These are phyloP conservation scores for Pelargonium cotyledonis DNA, from an alignment of 441 rosid species.

Conservation along the genomic window DNA sequence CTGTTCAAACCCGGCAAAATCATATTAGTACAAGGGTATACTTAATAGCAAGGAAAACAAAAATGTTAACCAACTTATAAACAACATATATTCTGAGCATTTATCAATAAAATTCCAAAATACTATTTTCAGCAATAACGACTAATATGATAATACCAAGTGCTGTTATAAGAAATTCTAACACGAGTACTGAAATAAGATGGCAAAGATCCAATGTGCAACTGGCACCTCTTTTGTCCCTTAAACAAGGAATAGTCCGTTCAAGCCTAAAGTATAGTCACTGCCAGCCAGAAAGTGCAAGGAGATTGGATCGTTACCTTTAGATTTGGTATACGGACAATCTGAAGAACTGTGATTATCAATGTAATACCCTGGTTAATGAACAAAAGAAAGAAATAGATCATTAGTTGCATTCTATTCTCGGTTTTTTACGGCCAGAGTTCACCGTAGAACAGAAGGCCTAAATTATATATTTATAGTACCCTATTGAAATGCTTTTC, in stretches of 20 bases:
- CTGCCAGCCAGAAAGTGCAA: constrained; percentile 15
- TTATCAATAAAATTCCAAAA: background rate
- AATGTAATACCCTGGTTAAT: constrained; percentile 82
- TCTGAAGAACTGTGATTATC: constrained; percentile 89
- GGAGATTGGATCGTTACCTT: constrained; percentile 48
- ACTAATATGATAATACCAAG: background rate
- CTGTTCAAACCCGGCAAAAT: constrained; percentile 28
- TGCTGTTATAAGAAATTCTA: background rate
- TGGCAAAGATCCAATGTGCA: too few relatives aligned
- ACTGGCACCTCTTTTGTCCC: background rate
- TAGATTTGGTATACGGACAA: constrained; percentile 88
- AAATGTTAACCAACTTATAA: too few relatives aligned
- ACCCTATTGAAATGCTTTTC: too few relatives aligned
- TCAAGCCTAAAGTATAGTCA: constrained; percentile 7
- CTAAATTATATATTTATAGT: too few relatives aligned
- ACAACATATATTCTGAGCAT: background rate
- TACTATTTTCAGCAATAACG: background rate
- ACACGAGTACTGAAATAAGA: background rate
- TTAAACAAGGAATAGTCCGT: background rate
- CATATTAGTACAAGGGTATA: background rate
- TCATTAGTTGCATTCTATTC: background rate
- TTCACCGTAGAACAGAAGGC: too few relatives aligned
- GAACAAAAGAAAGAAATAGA: constrained; percentile 14
- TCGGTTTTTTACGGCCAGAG: too few relatives aligned
- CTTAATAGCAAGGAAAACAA: background rate